Percentiles rank a stretch among this genome's conserved stretches.
These are phyloP conservation scores for Rhizophlyctis rosea DNA, from an alignment of 192 early-diverging fungal genomes.

Conservation along the genomic window DNA sequence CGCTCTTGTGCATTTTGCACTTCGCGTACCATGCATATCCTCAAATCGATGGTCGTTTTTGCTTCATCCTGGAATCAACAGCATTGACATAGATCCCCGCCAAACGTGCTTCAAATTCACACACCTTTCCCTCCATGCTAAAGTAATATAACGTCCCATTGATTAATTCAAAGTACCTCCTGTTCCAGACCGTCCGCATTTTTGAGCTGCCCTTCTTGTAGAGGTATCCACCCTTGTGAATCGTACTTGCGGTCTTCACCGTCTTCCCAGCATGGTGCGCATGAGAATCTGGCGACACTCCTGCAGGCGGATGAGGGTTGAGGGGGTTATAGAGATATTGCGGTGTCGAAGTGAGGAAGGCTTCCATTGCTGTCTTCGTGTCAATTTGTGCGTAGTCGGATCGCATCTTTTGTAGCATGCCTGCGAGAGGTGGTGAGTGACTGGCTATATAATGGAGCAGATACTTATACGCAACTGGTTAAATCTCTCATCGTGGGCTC, in stretches of 20 bases:
- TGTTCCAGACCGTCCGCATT: slow-evolving; percentile 75
- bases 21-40: slow-evolving; percentile 30
- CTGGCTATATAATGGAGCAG: neutral
- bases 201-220: slow-evolving; percentile 73
- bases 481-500: slow-evolving; percentile 80
- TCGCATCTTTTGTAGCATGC: slow-evolving; percentile 23
- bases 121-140: slow-evolving; percentile 24
- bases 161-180: slow-evolving; percentile 63
- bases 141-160: slow-evolving; percentile 16
- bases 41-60: slow-evolving; percentile 25
- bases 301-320: too few species aligned
- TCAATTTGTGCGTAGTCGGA: slow-evolving; percentile 13
- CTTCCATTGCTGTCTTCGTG: slow-evolving; percentile 6
- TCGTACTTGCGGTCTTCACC: slow-evolving; percentile 20
- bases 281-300: too few species aligned
- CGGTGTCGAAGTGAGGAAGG: too few species aligned
- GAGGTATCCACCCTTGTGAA: slow-evolving; percentile 72
- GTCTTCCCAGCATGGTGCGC: slow-evolving; percentile 10
- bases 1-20: slow-evolving; percentile 46
- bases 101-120: neutral
- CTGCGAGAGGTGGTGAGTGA: slow-evolving; percentile 1
- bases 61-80: slow-evolving; percentile 21
- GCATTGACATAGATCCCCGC: neutral
- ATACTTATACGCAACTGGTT: slow-evolving; percentile 41
- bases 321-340: too few species aligned